Percentiles rank a stretch among this genome's conserved stretches.
Conservation (phyloP, 2,329 filamentous ascomycete species). For the Arthrobotrys megalospora region DNA sequence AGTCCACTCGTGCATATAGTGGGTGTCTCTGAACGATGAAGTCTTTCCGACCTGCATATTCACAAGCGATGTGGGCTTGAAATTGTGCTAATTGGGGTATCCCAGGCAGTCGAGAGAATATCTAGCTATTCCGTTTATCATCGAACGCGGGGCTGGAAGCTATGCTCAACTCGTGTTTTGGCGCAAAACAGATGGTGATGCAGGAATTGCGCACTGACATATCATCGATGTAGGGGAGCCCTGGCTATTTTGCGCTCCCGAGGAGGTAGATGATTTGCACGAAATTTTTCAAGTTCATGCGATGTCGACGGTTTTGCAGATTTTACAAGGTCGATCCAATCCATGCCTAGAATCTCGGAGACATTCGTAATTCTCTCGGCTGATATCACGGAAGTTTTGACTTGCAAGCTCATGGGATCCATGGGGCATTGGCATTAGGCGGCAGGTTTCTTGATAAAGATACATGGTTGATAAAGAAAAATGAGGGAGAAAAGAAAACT, state of each 20-base stretch:
- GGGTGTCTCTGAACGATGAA: slow-evolving; percentile 5
- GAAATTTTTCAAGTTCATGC: not conserved
- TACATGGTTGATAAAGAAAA: slow-evolving; percentile 12
- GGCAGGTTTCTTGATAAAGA: slow-evolving; percentile 32
- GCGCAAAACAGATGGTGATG: not conserved
- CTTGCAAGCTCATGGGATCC: slow-evolving; percentile 33
- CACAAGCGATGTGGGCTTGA: slow-evolving; percentile 22
- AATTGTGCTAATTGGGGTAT: slow-evolving; percentile 21
- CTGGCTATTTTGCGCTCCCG: not conserved
- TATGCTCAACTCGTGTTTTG: not conserved
- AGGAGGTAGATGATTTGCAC: not conserved
- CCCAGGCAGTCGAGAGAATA: not conserved
- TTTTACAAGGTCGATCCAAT: not conserved
- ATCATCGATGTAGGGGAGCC: not conserved
- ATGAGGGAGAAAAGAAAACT: not conserved
- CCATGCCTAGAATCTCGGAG: not conserved
- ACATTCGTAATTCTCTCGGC: slow-evolving; percentile 26
- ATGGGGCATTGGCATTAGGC: slow-evolving; percentile 37
- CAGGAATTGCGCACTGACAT: slow-evolving; percentile 30
- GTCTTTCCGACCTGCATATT: slow-evolving; percentile 35
- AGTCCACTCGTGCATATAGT: slow-evolving; percentile 28
- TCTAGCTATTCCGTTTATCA: not conserved
- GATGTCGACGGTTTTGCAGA: slow-evolving; percentile 6
- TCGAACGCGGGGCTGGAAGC: slow-evolving; percentile 15
- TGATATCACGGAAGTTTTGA: slow-evolving; percentile 53